These are phyloP conservation scores for Schoenoplectus tabernaemontani DNA, from an alignment of 202 grass and related monocot genomes.

Conservation along the genomic window DNA sequence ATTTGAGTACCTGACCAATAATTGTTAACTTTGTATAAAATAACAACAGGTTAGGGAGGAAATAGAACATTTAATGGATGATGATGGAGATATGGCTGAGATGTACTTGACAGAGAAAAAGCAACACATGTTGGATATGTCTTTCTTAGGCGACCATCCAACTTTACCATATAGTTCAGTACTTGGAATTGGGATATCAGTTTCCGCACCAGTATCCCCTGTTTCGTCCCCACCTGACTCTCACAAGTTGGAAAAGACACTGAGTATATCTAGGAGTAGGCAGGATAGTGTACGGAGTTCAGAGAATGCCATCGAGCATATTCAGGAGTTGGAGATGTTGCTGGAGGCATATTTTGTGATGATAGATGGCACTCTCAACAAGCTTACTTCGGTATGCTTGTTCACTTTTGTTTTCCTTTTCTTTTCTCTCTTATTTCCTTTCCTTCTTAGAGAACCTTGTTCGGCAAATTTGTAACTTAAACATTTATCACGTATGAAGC, in stretches of 20 bases:
- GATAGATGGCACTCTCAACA: slow-evolving; percentile 85
- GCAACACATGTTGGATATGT: slow-evolving; percentile 52
- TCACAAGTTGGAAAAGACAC: slow-evolving; percentile 64
- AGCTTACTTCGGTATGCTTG: slow-evolving; percentile 72
- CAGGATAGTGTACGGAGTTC: slow-evolving; percentile 80
- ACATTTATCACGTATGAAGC: background rate
- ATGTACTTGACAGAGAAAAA: slow-evolving; percentile 98
- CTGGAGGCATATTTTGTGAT: slow-evolving; percentile 98
- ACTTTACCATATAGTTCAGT: slow-evolving; percentile 42
- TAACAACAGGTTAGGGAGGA: slow-evolving; percentile 81
- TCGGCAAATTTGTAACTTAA: background rate
- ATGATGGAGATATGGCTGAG: slow-evolving; percentile 99
- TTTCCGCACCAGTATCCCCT: slow-evolving; percentile 88
- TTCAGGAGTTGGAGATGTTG: slow-evolving; percentile 94
- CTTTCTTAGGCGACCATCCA: slow-evolving; percentile 72
- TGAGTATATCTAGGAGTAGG: slow-evolving; percentile 73
- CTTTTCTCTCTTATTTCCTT: background rate
- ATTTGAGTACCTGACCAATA: background rate
- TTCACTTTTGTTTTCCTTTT: background rate
- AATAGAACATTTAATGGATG: slow-evolving; percentile 98
- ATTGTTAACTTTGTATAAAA: slow-evolving; percentile 9
- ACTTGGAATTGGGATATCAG: slow-evolving; percentile 43
- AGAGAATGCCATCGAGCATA: slow-evolving; percentile 68
- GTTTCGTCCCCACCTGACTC: slow-evolving; percentile 72
- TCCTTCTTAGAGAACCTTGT: background rate